Percentiles rank a stretch among this genome's conserved stretches.
Evolutionary conservation across 2,329 filamentous ascomycete species (phyloP).

Genomic region (Claviceps arundinis): DNA sequence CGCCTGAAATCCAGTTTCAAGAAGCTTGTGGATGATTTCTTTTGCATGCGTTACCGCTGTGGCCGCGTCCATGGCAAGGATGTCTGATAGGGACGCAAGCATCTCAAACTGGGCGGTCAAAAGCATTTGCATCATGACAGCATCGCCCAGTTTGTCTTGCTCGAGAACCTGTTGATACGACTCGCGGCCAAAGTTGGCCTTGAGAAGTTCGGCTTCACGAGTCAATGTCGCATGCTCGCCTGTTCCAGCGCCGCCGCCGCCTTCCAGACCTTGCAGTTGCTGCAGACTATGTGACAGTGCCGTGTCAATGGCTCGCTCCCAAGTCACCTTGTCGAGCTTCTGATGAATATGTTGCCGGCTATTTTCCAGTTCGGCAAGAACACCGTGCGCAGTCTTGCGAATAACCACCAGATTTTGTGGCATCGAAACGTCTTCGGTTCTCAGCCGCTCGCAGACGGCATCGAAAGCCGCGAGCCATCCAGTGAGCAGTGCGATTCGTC

Average conservation of each 20-base stretch:
- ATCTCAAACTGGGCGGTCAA: conserved; percentile 88
- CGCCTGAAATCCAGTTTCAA: conserved; percentile 62
- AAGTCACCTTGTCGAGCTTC: conserved; percentile 63
- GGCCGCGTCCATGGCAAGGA: conserved; percentile 68
- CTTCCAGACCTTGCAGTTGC: conserved; percentile 51
- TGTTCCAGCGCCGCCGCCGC: conserved; percentile 27
- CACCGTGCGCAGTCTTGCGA: conserved; percentile 78
- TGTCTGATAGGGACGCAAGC: conserved; percentile 67
- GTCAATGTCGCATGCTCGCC: conserved; percentile 57
- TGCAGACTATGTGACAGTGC: conserved; percentile 75
- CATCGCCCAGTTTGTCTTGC: conserved; percentile 70
- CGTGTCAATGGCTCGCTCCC: conserved; percentile 79
- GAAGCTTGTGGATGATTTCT: conserved; percentile 60
- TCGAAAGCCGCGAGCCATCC: conserved; percentile 93
- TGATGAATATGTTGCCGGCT: conserved; percentile 87
- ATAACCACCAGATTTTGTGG: conserved; percentile 59
- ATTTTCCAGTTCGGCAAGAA: conserved; percentile 76
- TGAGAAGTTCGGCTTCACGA: conserved; percentile 76
- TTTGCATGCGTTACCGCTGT: conserved; percentile 73
- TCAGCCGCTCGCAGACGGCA: conserved; percentile 52
- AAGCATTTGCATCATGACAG: conserved; percentile 65
- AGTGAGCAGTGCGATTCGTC: conserved; percentile 73
- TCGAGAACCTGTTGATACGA: conserved; percentile 65
- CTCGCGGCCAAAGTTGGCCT: conserved; percentile 69
- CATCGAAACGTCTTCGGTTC: conserved; percentile 39